phyloP scores from a whole-genome alignment of 345 rosid genomes.

The Citrus trifoliata region DNA sequence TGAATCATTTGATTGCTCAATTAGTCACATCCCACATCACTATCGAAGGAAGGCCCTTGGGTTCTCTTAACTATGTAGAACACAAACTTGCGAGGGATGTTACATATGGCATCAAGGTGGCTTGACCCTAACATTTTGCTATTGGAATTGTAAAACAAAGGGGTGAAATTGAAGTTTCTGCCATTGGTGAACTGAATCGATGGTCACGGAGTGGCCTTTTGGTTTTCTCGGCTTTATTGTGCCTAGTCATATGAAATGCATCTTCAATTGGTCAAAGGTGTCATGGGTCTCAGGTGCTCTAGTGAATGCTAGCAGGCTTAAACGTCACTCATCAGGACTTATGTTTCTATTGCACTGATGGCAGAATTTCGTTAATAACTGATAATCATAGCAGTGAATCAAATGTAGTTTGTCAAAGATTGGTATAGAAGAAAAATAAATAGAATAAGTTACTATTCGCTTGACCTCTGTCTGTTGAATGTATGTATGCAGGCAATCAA shows the following conservation, averaged over 20 bases:
- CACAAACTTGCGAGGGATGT: background rate
- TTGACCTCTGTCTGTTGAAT: background rate
- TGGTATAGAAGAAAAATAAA: background rate
- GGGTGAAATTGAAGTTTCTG: background rate
- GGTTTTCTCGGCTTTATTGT: background rate
- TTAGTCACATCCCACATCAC: background rate
- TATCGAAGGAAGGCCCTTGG: background rate
- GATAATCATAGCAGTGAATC: background rate
- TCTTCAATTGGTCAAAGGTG: background rate
- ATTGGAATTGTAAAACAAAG: background rate
- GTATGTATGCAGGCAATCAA: slow-evolving; percentile 43
- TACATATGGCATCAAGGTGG: background rate
- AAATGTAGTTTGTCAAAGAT: background rate
- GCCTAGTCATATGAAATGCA: background rate
- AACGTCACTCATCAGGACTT: background rate
- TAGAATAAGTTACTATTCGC: background rate
- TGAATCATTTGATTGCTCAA: background rate
- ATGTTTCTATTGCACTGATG: background rate
- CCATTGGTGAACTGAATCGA: background rate
- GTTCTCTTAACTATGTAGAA: too few species aligned
- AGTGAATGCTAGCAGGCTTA: background rate
- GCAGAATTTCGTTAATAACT: background rate
- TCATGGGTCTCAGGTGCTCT: background rate
- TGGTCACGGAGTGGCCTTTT: background rate
- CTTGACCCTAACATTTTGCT: background rate